A percentile compares a stretch with the other conserved stretches of the same genome.
phyloP scores from a whole-genome alignment of 371 early-diverging fungal species.

The Apophysomyces sp. region DNA sequence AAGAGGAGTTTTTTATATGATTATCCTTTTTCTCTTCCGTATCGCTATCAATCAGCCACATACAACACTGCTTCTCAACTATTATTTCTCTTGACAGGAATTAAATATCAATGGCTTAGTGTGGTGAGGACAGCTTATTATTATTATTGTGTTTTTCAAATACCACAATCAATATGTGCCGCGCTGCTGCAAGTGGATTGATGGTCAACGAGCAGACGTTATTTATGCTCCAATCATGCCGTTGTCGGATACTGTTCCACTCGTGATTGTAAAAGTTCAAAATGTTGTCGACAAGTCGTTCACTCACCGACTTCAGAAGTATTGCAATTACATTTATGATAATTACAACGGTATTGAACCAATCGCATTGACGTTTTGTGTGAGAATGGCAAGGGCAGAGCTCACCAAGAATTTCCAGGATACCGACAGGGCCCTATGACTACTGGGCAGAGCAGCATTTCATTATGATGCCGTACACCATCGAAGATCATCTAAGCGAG shows the following conservation, averaged over 20 bases:
- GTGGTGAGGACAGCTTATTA: too few species aligned
- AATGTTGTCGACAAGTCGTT: slow-evolving; percentile 1
- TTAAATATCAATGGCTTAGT: too few species aligned
- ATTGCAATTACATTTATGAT: slow-evolving; percentile 2
- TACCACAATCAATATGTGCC: not conserved
- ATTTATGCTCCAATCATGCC: not conserved
- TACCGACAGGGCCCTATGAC: not conserved
- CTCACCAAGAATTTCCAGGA: not conserved
- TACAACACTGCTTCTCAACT: too few species aligned
- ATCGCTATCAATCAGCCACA: too few species aligned
- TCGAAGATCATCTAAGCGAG: not conserved
- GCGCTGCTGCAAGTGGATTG: not conserved
- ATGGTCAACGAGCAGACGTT: not conserved
- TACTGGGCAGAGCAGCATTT: not conserved
- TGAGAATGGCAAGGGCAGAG: not conserved
- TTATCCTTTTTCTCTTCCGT: too few species aligned
- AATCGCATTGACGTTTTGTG: not conserved
- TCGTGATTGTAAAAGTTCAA: not conserved
- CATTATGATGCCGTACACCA: not conserved
- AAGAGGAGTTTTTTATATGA: too few species aligned
- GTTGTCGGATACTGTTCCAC: not conserved
- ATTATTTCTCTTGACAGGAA: too few species aligned
- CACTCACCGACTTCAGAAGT: not conserved
- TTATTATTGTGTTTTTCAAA: too few species aligned
- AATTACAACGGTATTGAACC: not conserved